Conservation (phyloP, 2,329 filamentous ascomycete species). For the Beauveria caledonica region DNA sequence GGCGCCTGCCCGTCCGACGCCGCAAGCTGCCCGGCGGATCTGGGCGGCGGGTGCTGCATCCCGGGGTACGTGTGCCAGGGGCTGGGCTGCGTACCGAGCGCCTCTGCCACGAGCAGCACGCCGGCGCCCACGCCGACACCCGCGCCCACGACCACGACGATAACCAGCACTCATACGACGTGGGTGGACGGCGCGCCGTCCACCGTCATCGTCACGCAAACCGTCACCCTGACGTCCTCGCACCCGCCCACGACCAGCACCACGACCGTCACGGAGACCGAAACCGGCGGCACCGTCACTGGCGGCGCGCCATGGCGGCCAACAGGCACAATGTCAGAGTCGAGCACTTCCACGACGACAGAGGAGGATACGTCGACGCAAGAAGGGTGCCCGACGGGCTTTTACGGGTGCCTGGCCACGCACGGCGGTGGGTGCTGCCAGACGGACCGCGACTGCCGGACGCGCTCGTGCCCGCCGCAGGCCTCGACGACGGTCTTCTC, state of each 20-base stretch:
- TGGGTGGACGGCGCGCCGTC: constrained; percentile 28
- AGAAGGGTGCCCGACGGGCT: constrained; percentile 69
- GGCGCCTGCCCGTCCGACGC: constrained; percentile 54
- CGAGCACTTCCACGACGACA: constrained; percentile 21
- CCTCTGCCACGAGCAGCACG: constrained; percentile 20
- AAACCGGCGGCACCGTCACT: constrained; percentile 23
- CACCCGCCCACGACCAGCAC: constrained; percentile 30
- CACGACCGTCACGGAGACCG: constrained; percentile 29
- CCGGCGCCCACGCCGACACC: constrained; percentile 18
- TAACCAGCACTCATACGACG: constrained; percentile 33
- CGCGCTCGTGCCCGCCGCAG: constrained; percentile 64
- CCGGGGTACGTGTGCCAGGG: constrained; percentile 61
- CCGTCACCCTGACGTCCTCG: constrained; percentile 28
- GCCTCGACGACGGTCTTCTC: constrained; percentile 55
- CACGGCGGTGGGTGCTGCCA: constrained; percentile 82
- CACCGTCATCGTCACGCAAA: constrained; percentile 31
- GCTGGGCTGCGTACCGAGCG: constrained; percentile 49
- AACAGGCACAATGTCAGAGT: constrained; percentile 25
- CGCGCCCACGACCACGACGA: constrained; percentile 19
- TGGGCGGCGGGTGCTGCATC: constrained; percentile 71
- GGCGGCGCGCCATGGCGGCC: constrained; percentile 41
- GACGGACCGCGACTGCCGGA: constrained; percentile 76
- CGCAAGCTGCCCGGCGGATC: constrained; percentile 52
- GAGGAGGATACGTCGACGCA: constrained; percentile 31
- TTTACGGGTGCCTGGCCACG: constrained; percentile 80